Base-by-base conservation (phyloP, 768 basidiomycete genomes). In the Auricularia auricula-judae region DNA sequence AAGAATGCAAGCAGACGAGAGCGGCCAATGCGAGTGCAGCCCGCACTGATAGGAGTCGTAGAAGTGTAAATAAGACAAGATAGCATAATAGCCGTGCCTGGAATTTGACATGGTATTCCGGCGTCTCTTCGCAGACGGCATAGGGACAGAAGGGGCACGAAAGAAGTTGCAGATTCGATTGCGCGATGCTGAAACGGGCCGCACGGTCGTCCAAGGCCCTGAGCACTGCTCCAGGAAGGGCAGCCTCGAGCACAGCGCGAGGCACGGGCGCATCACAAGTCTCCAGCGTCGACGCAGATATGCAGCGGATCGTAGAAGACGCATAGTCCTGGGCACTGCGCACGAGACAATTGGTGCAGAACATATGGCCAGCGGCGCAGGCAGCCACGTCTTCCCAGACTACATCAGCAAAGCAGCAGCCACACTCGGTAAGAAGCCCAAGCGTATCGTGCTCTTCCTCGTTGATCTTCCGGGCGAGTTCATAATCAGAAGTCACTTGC, bases 371-470 rank as follows among this genome's bases (percentile, higher is more conserved):
- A 11, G 33, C 39, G 5, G 64, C 36, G 42, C 67, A 68, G 18
- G 61, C 56, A 11, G 51, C 61, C 7, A 58, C 23, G 47, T 68
- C 66, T 54, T 68, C 67, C 59, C 68, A 68, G 14, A 63, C 58
- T 36, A 39, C 65, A 54, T 68, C 67, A 36, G 42, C 61, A 56
- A 64, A 68, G 66, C 67, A 68, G 62, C 67, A 68, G 18, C 61
- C 63, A 56, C 67, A 68, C 60, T 68, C 67, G 5, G 67, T 21
- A 11, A 67, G 63, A 8, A 36, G 33, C n/a, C 33, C 42, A 3
- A 21, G 65, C 35, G 36, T 14, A 10, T 21, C 56, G 64, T 66
- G 42, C 34, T 62, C 63, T 23, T 43, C 62, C 34, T 61, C 66
- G 59, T 66, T 66, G 29, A 66, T 7, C 16, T 18, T 34, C 8